Conservation (phyloP, 2,329 filamentous ascomycete genomes). For the Dactylellina leptospora region DNA sequence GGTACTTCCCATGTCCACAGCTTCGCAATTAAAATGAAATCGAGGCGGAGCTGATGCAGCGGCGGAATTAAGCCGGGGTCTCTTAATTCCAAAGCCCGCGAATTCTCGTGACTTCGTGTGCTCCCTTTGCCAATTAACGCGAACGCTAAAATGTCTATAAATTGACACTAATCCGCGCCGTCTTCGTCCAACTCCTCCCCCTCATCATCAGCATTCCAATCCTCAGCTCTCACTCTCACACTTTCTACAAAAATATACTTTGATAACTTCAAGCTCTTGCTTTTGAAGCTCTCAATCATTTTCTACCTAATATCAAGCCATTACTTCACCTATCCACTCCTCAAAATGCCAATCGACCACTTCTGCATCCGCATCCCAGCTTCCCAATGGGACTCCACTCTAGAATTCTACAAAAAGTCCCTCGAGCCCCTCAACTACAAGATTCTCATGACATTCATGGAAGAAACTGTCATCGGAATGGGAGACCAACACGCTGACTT, state of each 20-base stretch:
- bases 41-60: background rate
- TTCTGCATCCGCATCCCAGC: conserved; percentile 30
- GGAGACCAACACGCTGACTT: conserved; percentile 31
- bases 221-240: background rate
- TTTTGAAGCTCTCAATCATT: conserved; percentile 7
- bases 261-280: background rate
- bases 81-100: conserved; percentile 6
- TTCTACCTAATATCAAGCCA: conserved; percentile 25
- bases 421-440: conserved; percentile 25
- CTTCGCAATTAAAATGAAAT: conserved; percentile 14
- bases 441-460: conserved; percentile 20
- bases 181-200: conserved; percentile 14
- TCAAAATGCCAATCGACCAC: conserved; percentile 45
- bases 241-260: background rate
- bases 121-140: background rate
- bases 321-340: conserved; percentile 31
- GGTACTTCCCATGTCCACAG: background rate
- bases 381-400: conserved; percentile 28
- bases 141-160: conserved; percentile 42
- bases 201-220: background rate
- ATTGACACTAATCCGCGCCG: conserved; percentile 30
- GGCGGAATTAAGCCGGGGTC: conserved; percentile 28
- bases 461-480: conserved; percentile 27
- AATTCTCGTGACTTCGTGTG: conserved; percentile 42
- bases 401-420: conserved; percentile 27